Evolutionary conservation across 2,329 filamentous ascomycete species (phyloP), one percentile per base, ranked within the genome.

Genomic region (Chaetomiaceae sp.): DNA sequence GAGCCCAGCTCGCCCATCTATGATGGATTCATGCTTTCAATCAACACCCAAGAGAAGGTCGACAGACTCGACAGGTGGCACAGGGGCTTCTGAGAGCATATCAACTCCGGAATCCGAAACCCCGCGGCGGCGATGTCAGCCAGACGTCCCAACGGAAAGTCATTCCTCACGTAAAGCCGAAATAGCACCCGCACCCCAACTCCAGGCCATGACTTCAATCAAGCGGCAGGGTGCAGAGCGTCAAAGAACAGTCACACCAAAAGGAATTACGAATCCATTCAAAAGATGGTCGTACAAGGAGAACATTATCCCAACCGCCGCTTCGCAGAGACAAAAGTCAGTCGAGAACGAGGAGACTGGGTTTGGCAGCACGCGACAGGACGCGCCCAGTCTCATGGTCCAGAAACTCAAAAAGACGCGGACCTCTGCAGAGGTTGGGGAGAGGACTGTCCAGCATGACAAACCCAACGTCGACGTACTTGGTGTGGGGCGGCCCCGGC

Each of bases 401-500:
- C 29, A 34, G 9, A 24, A 34, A 15, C 18, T 29, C 6, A 3
- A 33, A 5, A 42, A 29, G 19, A 32, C 33, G 6, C 27, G 30
- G 6, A 38, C 35, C 15, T 14, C 36, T 24, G 30, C 32, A 15
- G 38, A 19, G 14, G 20, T 32, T 10, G 32, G 47, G n/a, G 29
- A 42, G 9, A 47, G 47, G 18, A 26, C 34, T 9, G 33, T 42
- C 10, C 41, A 24, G 30, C 39, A 43, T n/a, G 48, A 43, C 11
- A 46, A 37, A 24, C 24, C 34, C 18, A 46, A 19, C 8, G n/a
- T 27, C 14, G 42, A 48, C 10, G 37, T 49, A 8, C 45, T 50
- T 33, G 47, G 41, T 6, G 44, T 45, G 12, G 50, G 48, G 17
- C 45, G 47, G 8, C 48, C 49, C 14, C 50, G 42, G n/a, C 20